Base-by-base conservation (phyloP, 2,329 filamentous ascomycete genomes). In the Colletotrichum somersetense region DNA sequence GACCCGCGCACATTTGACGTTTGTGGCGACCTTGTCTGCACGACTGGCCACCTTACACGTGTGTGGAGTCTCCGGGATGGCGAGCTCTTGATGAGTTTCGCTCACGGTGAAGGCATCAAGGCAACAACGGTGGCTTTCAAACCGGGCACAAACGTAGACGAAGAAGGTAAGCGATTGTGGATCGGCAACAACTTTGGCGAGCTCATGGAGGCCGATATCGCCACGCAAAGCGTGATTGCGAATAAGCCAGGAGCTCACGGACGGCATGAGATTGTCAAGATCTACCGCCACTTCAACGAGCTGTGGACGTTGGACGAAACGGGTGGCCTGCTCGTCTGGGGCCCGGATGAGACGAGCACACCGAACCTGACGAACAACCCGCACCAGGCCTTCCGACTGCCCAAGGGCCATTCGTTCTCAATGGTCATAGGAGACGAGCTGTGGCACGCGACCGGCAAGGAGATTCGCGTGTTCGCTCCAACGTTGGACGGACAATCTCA, bases 301-400 rank as follows among this genome's bases (percentile, higher is more conserved):
- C 89, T 99, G 80, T 99, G 96, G 96, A 95, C 95, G 0, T 81
- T 99, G 59, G 96, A 98, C 79, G 95, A 98, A 74, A 91, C 92
- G 58, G 96, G 96, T 14, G 93, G 92, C 57, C 84, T 99, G 18
- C 91, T 94, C 75, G 89, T 98, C 6, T 99, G 96, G 96, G 91
- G 90, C 1, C 91, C 95, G 5, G 93, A 95, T 76, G 82, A 82
- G 57, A 89, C 89, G 7, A 91, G 92, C 0, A 87, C 91, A 38
- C 95, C 95, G 1, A 96, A 90, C 73, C 82, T 98, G 40, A 88
- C 90, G 67, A 89, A 91, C 68, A 92, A 89, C 66, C 94, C 94
- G 30, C 82, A 85, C 46, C 91, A 93, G 76, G 92, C 90, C 48
- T 97, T 93, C 81, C 91, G 94, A 70, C 84, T 97, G 44, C 91